Conservation (phyloP, 768 basidiomycete genomes). For the Chalciporus piperatus region DNA sequence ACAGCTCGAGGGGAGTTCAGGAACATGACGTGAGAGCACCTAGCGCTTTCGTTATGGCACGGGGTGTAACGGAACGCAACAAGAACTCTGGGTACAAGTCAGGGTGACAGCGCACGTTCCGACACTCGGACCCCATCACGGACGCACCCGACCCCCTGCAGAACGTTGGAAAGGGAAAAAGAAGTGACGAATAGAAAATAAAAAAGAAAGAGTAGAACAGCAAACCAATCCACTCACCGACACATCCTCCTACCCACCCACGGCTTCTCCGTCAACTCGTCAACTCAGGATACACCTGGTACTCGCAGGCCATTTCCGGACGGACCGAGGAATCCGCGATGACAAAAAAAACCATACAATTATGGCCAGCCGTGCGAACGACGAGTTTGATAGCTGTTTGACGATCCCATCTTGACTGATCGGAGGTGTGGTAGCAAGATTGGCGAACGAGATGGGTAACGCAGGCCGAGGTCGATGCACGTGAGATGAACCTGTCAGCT, state of each 20-base stretch:
- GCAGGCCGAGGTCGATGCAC: background rate
- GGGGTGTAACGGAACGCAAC: no score
- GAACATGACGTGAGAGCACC: background rate
- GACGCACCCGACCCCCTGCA: background rate
- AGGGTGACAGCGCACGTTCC: no score
- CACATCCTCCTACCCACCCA: conserved; percentile 78
- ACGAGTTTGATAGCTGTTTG: conserved; percentile 70
- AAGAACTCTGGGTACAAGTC: background rate
- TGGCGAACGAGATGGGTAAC: background rate
- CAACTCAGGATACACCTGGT: conserved; percentile 76
- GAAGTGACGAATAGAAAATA: background rate
- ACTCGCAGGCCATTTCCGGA: conserved; percentile 54
- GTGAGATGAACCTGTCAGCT: background rate
- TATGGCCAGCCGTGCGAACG: conserved; percentile 74
- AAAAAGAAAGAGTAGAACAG: background rate
- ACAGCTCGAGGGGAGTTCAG: background rate
- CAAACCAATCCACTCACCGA: conserved; percentile 57
- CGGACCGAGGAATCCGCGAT: conserved; percentile 7
- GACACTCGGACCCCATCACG: no score
- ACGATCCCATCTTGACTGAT: conserved; percentile 68
- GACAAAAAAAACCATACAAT: conserved; percentile 31
- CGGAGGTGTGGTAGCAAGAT: background rate
- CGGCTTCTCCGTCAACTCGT: conserved; percentile 58
- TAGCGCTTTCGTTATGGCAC: background rate
- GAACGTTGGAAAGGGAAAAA: background rate